Evolutionary conservation across 148 eudicot genomes (phyloP).

Genomic region (Hydrangea macrophylla): DNA sequence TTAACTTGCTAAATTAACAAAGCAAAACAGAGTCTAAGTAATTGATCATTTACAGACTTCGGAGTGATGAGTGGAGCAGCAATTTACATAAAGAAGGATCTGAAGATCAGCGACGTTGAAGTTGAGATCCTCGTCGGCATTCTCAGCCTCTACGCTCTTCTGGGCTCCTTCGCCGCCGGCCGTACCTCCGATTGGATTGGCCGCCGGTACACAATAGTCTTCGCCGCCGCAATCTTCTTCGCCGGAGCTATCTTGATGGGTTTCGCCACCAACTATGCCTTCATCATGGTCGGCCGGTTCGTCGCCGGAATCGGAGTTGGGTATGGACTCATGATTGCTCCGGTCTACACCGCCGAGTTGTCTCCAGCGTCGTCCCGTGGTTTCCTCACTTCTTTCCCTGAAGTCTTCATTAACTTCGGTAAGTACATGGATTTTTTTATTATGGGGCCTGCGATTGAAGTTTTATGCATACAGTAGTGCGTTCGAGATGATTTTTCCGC

Average conservation of each 20-base stretch:
- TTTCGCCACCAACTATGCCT: conserved; percentile 40
- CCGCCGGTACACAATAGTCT: conserved; percentile 40
- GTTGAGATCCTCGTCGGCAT: conserved; percentile 39
- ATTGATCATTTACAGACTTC: conserved; percentile 19
- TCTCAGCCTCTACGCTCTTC: conserved; percentile 34
- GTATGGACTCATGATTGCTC: conserved; percentile 46
- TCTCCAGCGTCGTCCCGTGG: conserved; percentile 37
- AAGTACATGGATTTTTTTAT: too few relatives aligned
- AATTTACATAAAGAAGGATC: conserved; percentile 27
- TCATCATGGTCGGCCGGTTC: conserved; percentile 50
- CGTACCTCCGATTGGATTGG: conserved; percentile 53
- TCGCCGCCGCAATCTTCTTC: conserved; percentile 42
- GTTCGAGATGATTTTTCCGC: too few relatives aligned
- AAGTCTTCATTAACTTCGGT: conserved; percentile 41
- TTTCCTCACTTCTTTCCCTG: conserved; percentile 39
- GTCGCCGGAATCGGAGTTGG: conserved; percentile 53
- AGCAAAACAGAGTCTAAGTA: too few relatives aligned
- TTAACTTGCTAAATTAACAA: too few relatives aligned
- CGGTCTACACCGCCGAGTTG: conserved; percentile 38
- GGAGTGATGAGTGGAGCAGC: conserved; percentile 50
- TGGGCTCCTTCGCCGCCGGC: conserved; percentile 49
- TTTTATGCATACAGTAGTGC: too few relatives aligned
- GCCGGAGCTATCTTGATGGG: conserved; percentile 46
- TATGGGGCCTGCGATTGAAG: too few relatives aligned
- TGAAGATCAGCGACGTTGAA: conserved; percentile 26